phyloP scores from a whole-genome alignment of 2,329 filamentous ascomycete genomes.

The Dryadomyces sulphureus region DNA sequence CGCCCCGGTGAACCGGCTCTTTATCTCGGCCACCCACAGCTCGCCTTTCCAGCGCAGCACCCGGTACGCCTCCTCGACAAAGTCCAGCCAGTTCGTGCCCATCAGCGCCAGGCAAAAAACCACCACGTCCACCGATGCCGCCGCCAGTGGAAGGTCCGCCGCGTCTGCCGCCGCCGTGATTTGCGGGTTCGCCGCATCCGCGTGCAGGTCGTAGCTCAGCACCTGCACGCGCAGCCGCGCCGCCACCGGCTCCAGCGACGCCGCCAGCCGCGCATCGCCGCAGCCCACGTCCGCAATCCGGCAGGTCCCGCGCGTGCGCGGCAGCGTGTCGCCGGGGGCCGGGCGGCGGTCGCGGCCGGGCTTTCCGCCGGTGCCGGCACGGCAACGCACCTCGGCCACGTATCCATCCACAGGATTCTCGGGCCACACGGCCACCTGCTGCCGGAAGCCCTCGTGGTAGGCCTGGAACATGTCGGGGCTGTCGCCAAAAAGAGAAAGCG shows the following conservation, averaged over 20 bases:
- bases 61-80: constrained; percentile 90
- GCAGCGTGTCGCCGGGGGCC: constrained; percentile 35
- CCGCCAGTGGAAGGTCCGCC: constrained; percentile 59
- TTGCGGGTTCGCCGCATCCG: constrained; percentile 33
- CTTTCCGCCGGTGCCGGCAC: constrained; percentile 30
- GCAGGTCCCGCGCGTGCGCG: constrained; percentile 56
- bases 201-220: constrained; percentile 73
- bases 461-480: constrained; percentile 90
- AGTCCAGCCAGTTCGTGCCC: constrained; percentile 97
- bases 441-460: constrained; percentile 92
- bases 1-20: constrained; percentile 61
- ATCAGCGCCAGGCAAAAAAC: constrained; percentile 95
- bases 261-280: constrained; percentile 73
- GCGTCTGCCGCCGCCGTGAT: constrained; percentile 85
- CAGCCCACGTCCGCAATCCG: constrained; percentile 87
- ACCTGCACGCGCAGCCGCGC: constrained; percentile 59
- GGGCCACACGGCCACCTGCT: constrained; percentile 91
- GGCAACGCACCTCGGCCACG: constrained; percentile 51
- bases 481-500: constrained; percentile 67
- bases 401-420: constrained; percentile 91
- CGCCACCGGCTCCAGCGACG: constrained; percentile 46
- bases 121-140: constrained; percentile 67
- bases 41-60: constrained; percentile 88
- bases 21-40: constrained; percentile 95
- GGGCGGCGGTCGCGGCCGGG: not conserved